Evolutionary conservation across 1,139 yeast genomes (phyloP), one percentile per base, ranked within the genome.

Genomic region (Meyerozyma guilliermondii): DNA sequence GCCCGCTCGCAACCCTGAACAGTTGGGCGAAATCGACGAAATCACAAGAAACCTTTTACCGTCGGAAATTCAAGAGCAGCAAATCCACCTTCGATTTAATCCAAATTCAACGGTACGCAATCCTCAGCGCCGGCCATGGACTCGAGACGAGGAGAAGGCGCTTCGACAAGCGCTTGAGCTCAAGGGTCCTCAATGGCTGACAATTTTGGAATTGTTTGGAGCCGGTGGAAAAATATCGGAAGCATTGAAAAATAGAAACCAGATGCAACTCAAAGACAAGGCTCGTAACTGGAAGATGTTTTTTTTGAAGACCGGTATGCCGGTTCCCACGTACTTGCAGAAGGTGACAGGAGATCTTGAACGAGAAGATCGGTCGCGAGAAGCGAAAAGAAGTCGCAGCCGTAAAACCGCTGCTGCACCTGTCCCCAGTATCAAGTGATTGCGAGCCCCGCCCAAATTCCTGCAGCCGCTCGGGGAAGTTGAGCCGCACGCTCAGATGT

Each of bases 221-320:
- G 85, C 95, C 7, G 98, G 97, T 7, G 98, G 98, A 4, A 77
- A 83, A 39, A 75, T 86, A 22, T 81, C 84, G 23, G 97, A 92
- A 60, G 81, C 83, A 1, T 71, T 92, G 51, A 91, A 87, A 60
- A 87, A 88, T 56, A 73, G 98, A 56, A 83, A 85, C 10, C 95
- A 89, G 58, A 89, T 91, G 10, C 98, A 91, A 60, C 72, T 92
- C 45, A 92, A 92, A 59, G 98, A 92, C 59, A 92, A 92, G 58
- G 98, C 98, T 0, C 76, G 98, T 50, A 92, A 92, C 58, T 85
- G 96, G 87, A 92, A 91, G 60, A 78, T 87, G 75, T 83, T 84
- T 50, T 88, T 84, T 59, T 66, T 89, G 46, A 86, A 88, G 56
- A 75, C 80, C 45, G 82, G 81, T 4, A 63, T 79, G 39, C 80